A percentile compares a stretch with the other conserved stretches of the same genome.
These are phyloP conservation scores for Lophiostoma macrostomum DNA, from an alignment of 495 filamentous ascomycete species.

Conservation along the genomic window DNA sequence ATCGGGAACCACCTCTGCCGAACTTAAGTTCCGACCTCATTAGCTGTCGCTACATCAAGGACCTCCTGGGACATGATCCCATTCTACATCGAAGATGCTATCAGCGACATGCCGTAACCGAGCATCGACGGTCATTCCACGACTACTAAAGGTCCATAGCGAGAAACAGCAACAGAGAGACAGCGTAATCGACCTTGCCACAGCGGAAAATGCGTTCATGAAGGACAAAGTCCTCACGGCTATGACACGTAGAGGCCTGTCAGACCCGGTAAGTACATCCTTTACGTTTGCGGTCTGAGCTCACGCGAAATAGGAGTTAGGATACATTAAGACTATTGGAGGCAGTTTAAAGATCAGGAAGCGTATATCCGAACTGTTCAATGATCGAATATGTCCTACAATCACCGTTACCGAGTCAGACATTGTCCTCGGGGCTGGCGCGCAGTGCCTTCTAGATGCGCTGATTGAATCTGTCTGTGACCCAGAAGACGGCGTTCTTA, in stretches of 20 bases:
- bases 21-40: no score
- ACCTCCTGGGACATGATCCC: no score
- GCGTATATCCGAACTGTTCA: constrained; percentile 41
- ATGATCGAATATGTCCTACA: constrained; percentile 39
- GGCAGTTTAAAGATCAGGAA: constrained; percentile 34
- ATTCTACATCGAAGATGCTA: no score
- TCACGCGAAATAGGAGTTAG: constrained; percentile 31
- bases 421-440: constrained; percentile 41
- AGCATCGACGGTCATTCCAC: constrained; percentile 11
- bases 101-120: constrained; percentile 5
- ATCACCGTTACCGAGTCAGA: constrained; percentile 37
- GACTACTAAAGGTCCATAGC: constrained; percentile 6
- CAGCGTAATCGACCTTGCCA: constrained; percentile 32
- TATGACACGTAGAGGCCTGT: neutral
- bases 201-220: constrained; percentile 37
- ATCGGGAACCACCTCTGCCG: no score
- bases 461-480: constrained; percentile 45
- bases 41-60: no score
- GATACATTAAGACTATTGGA: constrained; percentile 31
- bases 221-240: constrained; percentile 21
- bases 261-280: constrained; percentile 2
- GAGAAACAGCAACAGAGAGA: neutral
- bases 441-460: constrained; percentile 41
- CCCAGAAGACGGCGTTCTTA: constrained; percentile 45
- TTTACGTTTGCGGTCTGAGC: neutral